Evolutionary conservation across 1,139 yeast species (phyloP).

Genomic region (Saccharomycopsis crataegensis): DNA sequence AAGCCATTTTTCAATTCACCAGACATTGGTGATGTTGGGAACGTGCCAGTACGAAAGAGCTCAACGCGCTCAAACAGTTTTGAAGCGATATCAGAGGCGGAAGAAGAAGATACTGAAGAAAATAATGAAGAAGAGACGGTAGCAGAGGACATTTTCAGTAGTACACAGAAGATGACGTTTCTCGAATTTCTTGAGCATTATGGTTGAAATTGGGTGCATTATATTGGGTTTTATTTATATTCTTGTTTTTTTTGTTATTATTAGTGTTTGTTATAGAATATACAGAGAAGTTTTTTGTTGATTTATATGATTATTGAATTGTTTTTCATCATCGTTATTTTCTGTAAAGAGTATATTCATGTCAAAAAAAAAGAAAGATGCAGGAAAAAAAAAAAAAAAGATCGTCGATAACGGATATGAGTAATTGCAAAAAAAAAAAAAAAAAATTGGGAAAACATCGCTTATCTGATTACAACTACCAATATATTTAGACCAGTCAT

Average conservation of each 20-base stretch:
- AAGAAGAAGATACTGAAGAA: slow-evolving; percentile 1
- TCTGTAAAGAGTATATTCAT: too few species aligned
- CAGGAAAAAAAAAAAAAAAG: not conserved
- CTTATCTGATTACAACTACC: not conserved
- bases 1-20: not conserved
- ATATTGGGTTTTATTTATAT: not conserved
- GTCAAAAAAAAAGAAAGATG: too few species aligned
- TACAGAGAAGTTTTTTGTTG: not conserved
- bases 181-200: not conserved
- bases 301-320: too few species aligned
- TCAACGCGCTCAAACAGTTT: not conserved
- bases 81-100: slow-evolving; percentile 2
- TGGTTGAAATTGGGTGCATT: not conserved
- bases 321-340: too few species aligned
- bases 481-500: slow-evolving; percentile 1
- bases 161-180: not conserved
- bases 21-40: not conserved
- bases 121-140: not conserved
- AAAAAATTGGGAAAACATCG: not conserved
- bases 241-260: not conserved
- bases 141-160: not conserved
- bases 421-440: not conserved
- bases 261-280: not conserved
- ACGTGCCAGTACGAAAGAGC: not conserved
- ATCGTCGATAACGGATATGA: not conserved